Evolutionary conservation across 352 stramenopile genomes (phyloP).

Genomic region (Albugo laibachii): DNA sequence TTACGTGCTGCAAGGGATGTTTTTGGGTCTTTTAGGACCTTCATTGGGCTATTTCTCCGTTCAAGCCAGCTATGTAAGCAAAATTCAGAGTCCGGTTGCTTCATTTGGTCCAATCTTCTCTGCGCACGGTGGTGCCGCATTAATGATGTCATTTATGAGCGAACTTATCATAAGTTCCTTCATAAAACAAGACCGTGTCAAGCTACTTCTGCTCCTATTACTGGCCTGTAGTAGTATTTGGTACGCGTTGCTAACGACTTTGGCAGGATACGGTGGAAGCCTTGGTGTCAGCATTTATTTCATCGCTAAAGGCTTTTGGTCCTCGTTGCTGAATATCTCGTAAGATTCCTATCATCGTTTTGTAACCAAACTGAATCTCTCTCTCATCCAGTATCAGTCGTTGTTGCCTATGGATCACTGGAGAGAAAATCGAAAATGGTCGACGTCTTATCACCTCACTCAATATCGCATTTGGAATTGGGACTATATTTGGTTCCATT

Average conservation of each 20-base stretch:
- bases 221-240: conserved; percentile 32
- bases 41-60: conserved; percentile 42
- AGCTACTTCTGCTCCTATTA: conserved; percentile 39
- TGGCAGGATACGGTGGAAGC: conserved; percentile 36
- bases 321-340: conserved; percentile 56
- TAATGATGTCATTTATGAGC: conserved; percentile 64
- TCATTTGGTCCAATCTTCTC: conserved; percentile 58
- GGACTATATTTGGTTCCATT: conserved; percentile 28
- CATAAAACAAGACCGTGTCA: conserved; percentile 47
- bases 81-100: conserved; percentile 25
- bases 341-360: conserved; percentile 9
- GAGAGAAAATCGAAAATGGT: conserved; percentile 40
- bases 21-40: conserved; percentile 42
- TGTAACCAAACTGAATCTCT: background rate
- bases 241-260: conserved; percentile 37
- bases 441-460: conserved; percentile 54
- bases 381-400: conserved; percentile 24
- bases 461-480: conserved; percentile 47
- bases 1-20: conserved; percentile 42
- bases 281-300: conserved; percentile 47
- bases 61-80: conserved; percentile 17
- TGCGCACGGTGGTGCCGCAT: conserved; percentile 36
- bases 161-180: conserved; percentile 47
- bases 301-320: conserved; percentile 57
- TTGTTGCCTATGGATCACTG: conserved; percentile 43